Base-by-base conservation (phyloP, 352 stramenopile species). In the Globisporangium okanoganense region DNA sequence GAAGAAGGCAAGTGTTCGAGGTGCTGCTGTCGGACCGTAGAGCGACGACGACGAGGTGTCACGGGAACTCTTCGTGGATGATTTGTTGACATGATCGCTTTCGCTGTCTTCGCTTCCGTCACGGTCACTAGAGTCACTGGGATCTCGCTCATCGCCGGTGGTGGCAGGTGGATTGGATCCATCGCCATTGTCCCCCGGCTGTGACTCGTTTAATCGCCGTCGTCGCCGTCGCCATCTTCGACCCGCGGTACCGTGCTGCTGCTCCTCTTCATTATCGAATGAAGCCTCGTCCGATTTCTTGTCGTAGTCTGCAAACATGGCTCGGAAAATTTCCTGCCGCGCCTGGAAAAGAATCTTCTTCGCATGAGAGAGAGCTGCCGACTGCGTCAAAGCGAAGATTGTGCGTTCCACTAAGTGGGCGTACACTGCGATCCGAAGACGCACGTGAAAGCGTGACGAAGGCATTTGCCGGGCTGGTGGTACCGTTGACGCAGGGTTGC, bases 231-330 rank as follows among this genome's bases (percentile, higher is more conserved):
- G 27, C 48, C 49, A 7, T 69, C 31, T 24, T 58, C 53, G n/a
- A 47, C 20, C 54, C 5, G 14, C 16, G 9, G 9, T 2, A 59
- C 31, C 22, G n/a, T 53, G 35, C 2, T 45, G n/a, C 20, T 70
- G 40, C 3, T 43, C 49, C 2, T 47, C 25, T 3, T 62, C 51
- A 1, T 57, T n/a, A 6, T 70, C 48, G 31, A 25, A 44, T 12
- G 12, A 20, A 25, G 9, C 36, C 16, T 12, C 27, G 31, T 49
- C 29, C 1, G 25, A 8, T 40, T 36, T 47, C 45, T 49, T 63
- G 43, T 84, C 75, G 33, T 78, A 77, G 51, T 85, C 75, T 10
- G 68, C 61, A 55, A 79, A 83, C 41, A 87, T 72, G 7, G 76
- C 67, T 20, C 71, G 56, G 40, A 81, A 72, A 3, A 87, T 69